Conservation (phyloP, 2,329 filamentous ascomycete species). For the Fusarium sp. region DNA sequence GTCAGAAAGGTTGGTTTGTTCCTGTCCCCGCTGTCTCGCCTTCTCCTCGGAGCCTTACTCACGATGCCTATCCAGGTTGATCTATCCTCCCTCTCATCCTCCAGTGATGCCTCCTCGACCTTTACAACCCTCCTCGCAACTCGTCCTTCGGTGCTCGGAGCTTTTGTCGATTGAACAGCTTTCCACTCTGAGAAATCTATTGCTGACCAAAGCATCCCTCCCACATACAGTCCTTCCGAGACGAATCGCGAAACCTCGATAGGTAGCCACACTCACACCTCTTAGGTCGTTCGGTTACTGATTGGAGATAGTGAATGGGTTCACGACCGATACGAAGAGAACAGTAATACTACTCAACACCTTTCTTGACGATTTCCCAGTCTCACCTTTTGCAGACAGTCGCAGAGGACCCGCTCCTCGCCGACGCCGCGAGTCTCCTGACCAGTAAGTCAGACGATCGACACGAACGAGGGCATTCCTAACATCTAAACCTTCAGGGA, state of each 20-base stretch:
- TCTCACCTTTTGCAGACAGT: slow-evolving; percentile 47
- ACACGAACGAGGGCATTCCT: slow-evolving; percentile 23
- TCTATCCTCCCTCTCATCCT: slow-evolving; percentile 45
- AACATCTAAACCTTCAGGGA: slow-evolving; percentile 52
- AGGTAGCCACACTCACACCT: slow-evolving; percentile 58
- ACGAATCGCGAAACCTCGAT: slow-evolving; percentile 72
- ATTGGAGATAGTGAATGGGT: slow-evolving; percentile 78
- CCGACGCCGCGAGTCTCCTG: slow-evolving; percentile 55
- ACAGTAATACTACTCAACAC: slow-evolving; percentile 56
- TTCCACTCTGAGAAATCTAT: slow-evolving; percentile 47
- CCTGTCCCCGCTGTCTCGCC: neutral
- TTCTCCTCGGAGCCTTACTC: slow-evolving; percentile 27
- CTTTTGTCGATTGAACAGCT: slow-evolving; percentile 45
- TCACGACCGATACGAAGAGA: slow-evolving; percentile 86
- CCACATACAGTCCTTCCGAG: slow-evolving; percentile 65
- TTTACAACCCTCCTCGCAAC: slow-evolving; percentile 45
- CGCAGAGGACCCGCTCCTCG: slow-evolving; percentile 54
- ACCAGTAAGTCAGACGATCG: slow-evolving; percentile 43
- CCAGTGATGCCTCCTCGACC: slow-evolving; percentile 42
- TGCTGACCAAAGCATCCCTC: slow-evolving; percentile 50
- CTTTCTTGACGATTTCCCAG: slow-evolving; percentile 6
- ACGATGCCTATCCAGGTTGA: slow-evolving; percentile 46
- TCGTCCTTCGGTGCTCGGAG: slow-evolving; percentile 45
- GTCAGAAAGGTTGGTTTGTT: slow-evolving; percentile 78
- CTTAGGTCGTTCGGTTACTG: slow-evolving; percentile 10